Percentiles rank a stretch among this genome's conserved stretches.
phyloP scores from a whole-genome alignment of 257 asterid species.

The Fraxinus americana region DNA sequence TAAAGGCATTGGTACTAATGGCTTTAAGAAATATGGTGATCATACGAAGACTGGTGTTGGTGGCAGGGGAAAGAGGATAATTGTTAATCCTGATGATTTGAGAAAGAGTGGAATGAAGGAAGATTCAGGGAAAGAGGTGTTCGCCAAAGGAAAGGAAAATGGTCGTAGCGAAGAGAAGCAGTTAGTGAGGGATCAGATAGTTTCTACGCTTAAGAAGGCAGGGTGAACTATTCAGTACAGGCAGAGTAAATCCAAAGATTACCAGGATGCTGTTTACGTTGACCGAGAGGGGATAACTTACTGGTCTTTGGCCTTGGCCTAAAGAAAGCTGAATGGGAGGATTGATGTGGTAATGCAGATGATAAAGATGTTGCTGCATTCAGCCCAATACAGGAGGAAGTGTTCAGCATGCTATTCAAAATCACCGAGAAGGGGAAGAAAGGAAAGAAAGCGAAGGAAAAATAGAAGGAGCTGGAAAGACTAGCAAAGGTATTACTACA shows the following conservation, averaged over 20 bases:
- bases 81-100: neutral
- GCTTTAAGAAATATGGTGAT: constrained; percentile 12
- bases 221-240: constrained; percentile 85
- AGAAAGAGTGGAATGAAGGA: neutral
- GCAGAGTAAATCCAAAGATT: constrained; percentile 57
- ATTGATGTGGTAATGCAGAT: constrained; percentile 65
- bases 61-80: constrained; percentile 28
- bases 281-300: constrained; percentile 60
- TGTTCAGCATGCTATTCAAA: constrained; percentile 58
- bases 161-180: constrained; percentile 70
- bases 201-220: constrained; percentile 58
- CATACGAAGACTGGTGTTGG: constrained; percentile 22
- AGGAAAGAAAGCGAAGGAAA: neutral
- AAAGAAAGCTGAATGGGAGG: constrained; percentile 60
- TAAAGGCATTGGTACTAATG: constrained; percentile 22
- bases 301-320: constrained; percentile 92
- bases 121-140: neutral
- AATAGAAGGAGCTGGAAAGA: constrained; percentile 31
- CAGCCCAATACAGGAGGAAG: constrained; percentile 65
- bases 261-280: constrained; percentile 81
- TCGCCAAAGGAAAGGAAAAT: constrained; percentile 33
- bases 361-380: constrained; percentile 53
- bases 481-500: constrained; percentile 34
- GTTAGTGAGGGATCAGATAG: constrained; percentile 66
- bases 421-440: constrained; percentile 28